These are phyloP conservation scores for Aspergillus costaricaensis DNA, from an alignment of 2,329 filamentous ascomycete species.

Conservation along the genomic window DNA sequence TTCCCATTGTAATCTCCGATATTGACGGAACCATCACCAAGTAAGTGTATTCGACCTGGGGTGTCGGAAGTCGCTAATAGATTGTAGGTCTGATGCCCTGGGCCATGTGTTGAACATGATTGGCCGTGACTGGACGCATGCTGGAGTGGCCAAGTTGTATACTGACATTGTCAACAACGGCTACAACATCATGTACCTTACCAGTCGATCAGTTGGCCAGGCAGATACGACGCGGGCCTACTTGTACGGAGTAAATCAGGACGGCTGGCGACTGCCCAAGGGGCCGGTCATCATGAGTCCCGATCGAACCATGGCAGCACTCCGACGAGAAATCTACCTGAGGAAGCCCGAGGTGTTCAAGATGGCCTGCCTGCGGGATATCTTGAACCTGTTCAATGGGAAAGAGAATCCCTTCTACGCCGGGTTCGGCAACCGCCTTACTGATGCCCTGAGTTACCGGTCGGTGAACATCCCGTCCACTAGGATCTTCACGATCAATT, in stretches of 20 bases:
- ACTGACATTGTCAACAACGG: constrained; percentile 93
- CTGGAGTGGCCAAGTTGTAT: constrained; percentile 94
- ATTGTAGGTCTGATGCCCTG: constrained; percentile 71
- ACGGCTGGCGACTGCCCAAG: constrained; percentile 79
- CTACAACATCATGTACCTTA: constrained; percentile 98
- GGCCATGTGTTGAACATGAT: constrained; percentile 97
- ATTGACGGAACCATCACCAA: constrained; percentile 99
- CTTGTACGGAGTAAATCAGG: constrained; percentile 84
- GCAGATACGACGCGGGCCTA: constrained; percentile 89
- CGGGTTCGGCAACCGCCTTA: constrained; percentile 93
- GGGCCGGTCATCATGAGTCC: constrained; percentile 95
- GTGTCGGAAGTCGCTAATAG: not conserved
- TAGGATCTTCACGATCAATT: constrained; percentile 98
- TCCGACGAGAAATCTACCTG: constrained; percentile 89
- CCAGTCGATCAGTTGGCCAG: constrained; percentile 88
- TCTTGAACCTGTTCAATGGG: constrained; percentile 79
- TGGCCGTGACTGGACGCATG: constrained; percentile 95
- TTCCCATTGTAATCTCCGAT: constrained; percentile 94
- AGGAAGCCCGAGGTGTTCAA: constrained; percentile 99
- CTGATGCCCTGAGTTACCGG: constrained; percentile 92
- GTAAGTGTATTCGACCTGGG: constrained; percentile 35
- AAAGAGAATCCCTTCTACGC: constrained; percentile 88
- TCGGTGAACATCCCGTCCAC: constrained; percentile 93
- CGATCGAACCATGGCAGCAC: constrained; percentile 88
- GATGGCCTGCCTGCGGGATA: constrained; percentile 96